A percentile compares a stretch with the other conserved stretches of the same genome.
Evolutionary conservation across 208 protist species (phyloP).

Genomic region (Leishmania tropica): DNA sequence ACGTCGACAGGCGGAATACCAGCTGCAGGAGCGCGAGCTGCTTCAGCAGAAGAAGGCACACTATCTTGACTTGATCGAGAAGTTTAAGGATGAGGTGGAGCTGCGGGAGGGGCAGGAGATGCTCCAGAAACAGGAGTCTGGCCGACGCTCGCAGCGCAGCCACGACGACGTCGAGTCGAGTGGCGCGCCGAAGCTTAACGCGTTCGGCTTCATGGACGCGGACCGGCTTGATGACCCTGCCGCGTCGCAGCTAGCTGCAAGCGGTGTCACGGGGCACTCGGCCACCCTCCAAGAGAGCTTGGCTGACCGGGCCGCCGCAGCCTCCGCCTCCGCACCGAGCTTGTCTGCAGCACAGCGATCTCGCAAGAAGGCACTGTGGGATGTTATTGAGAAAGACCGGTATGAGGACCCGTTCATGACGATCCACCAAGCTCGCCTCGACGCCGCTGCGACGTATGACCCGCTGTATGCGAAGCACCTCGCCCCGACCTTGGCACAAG

Average conservation of each 20-base stretch:
- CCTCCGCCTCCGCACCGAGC: slow-evolving; percentile 2
- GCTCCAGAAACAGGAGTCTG: slow-evolving; percentile 30
- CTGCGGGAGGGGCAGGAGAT: slow-evolving; percentile 73
- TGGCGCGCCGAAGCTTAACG: slow-evolving; percentile 30
- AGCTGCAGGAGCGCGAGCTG: slow-evolving; percentile 61
- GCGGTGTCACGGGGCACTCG: neutral
- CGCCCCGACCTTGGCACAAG: slow-evolving; percentile 58
- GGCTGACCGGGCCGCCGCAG: neutral
- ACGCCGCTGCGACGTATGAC: slow-evolving; percentile 75
- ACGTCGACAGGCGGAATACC: slow-evolving; percentile 68
- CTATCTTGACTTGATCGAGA: slow-evolving; percentile 70
- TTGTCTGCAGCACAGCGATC: neutral
- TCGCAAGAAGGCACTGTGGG: slow-evolving; percentile 59
- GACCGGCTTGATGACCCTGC: slow-evolving; percentile 31
- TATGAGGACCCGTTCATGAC: slow-evolving; percentile 80
- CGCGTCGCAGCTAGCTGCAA: slow-evolving; percentile 7
- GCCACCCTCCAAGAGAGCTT: neutral
- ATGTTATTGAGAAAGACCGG: slow-evolving; percentile 53
- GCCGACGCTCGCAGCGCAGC: neutral
- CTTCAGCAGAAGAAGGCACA: slow-evolving; percentile 53
- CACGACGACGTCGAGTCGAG: neutral
- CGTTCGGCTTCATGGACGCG: slow-evolving; percentile 73
- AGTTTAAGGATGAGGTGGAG: slow-evolving; percentile 75
- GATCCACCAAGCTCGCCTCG: slow-evolving; percentile 87
- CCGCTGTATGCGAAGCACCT: slow-evolving; percentile 58